phyloP scores from a whole-genome alignment of 805 yeast species.

The Schwanniomyces sp. region DNA sequence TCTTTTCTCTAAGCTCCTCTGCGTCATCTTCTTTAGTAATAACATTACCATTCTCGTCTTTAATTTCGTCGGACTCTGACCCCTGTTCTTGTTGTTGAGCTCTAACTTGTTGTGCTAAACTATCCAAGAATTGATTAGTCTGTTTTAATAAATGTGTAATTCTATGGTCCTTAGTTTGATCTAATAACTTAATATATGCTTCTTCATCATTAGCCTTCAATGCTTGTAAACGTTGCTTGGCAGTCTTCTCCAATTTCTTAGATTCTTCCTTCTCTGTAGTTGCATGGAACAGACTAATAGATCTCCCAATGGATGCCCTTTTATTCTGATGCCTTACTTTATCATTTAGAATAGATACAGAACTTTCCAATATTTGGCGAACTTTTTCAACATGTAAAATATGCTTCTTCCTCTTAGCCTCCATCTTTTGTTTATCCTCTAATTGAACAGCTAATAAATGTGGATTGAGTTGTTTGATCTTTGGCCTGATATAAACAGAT shows the following conservation, averaged over 20 bases:
- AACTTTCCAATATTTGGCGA: constrained; percentile 26
- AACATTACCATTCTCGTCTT: constrained; percentile 21
- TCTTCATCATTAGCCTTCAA: constrained; percentile 87
- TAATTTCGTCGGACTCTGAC: constrained; percentile 22
- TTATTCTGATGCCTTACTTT: constrained; percentile 22
- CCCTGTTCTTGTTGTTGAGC: constrained; percentile 64
- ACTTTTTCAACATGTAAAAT: constrained; percentile 52
- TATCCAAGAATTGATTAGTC: constrained; percentile 74
- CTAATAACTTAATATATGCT: constrained; percentile 78
- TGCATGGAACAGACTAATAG: constrained; percentile 49
- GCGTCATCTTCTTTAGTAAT: constrained; percentile 27
- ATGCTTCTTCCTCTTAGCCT: constrained; percentile 49
- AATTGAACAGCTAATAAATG: constrained; percentile 73
- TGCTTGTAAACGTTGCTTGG: constrained; percentile 86
- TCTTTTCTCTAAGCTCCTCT: constrained; percentile 62
- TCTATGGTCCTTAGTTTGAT: constrained; percentile 85
- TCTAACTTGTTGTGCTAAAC: constrained; percentile 75
- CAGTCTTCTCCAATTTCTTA: constrained; percentile 72
- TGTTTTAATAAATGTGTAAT: constrained; percentile 80
- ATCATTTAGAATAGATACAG: constrained; percentile 19
- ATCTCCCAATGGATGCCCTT: constrained; percentile 25
- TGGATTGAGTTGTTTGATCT: constrained; percentile 70
- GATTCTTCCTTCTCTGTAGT: constrained; percentile 72
- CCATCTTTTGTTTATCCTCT: constrained; percentile 68
- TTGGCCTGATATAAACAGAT: constrained; percentile 64